Conservation (phyloP, 208 protist species). For the Leishmania tarentolae region DNA sequence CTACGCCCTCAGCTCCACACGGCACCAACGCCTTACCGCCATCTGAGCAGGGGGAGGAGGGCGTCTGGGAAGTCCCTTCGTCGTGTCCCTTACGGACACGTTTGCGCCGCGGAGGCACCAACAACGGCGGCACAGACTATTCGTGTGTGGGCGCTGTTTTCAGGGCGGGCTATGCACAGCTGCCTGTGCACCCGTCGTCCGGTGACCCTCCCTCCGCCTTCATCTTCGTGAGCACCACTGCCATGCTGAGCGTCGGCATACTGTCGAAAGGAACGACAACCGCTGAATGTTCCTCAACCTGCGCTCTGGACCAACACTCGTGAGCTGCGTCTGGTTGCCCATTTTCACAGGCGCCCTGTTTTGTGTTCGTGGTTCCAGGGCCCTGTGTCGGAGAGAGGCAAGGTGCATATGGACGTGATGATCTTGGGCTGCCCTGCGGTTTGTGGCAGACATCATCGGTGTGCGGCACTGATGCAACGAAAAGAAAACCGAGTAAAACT, state of each 20-base stretch:
- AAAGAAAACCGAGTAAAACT: slow-evolving; percentile 41
- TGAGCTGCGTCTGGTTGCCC: slow-evolving; percentile 48
- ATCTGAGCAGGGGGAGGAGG: slow-evolving; percentile 39
- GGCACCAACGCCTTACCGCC: slow-evolving; percentile 42
- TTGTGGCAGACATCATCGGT: slow-evolving; percentile 41
- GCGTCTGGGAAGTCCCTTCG: slow-evolving; percentile 52
- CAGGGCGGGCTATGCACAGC: slow-evolving; percentile 34
- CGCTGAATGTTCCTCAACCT: slow-evolving; percentile 36
- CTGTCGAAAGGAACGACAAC: slow-evolving; percentile 66
- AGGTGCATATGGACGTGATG: slow-evolving; percentile 32
- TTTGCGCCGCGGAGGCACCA: slow-evolving; percentile 49
- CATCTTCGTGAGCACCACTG: slow-evolving; percentile 47
- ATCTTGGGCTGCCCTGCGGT: slow-evolving; percentile 35
- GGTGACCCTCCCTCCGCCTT: slow-evolving; percentile 39
- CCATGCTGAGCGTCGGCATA: slow-evolving; percentile 48
- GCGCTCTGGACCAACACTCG: slow-evolving; percentile 31
- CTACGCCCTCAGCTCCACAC: slow-evolving; percentile 20
- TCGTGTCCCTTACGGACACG: slow-evolving; percentile 43
- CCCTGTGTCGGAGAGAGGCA: slow-evolving; percentile 42
- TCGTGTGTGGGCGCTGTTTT: slow-evolving; percentile 33
- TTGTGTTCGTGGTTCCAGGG: slow-evolving; percentile 41
- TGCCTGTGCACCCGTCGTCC: slow-evolving; percentile 34
- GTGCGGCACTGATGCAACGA: slow-evolving; percentile 59
- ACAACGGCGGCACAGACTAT: slow-evolving; percentile 55
- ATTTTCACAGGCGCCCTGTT: slow-evolving; percentile 40